Conservation (phyloP, 139 green algal genomes). For the Picochlorum sp. region DNA sequence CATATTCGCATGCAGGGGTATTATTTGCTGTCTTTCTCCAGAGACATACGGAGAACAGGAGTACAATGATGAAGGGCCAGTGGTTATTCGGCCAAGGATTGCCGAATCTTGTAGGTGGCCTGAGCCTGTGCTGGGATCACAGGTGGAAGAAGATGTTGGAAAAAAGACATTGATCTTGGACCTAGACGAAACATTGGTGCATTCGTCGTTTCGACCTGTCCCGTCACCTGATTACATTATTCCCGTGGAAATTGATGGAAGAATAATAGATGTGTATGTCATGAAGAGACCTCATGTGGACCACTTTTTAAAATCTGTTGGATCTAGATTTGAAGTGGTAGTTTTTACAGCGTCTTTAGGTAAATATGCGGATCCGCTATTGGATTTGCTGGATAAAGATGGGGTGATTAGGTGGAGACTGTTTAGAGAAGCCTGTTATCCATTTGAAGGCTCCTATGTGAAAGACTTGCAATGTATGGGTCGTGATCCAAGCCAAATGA, state of each 20-base stretch:
- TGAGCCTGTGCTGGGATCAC: conserved; percentile 28
- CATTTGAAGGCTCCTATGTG: conserved; percentile 83
- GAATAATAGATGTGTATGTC: conserved; percentile 85
- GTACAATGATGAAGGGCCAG: conserved; percentile 29
- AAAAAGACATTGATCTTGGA: conserved; percentile 87
- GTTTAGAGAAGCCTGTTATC: conserved; percentile 86
- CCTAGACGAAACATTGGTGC: conserved; percentile 96
- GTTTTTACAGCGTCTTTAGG: conserved; percentile 87
- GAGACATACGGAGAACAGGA: conserved; percentile 20
- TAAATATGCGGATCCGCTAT: conserved; percentile 84
- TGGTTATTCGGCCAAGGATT: conserved; percentile 19
- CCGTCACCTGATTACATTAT: conserved; percentile 84
- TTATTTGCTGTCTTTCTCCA: conserved; percentile 40
- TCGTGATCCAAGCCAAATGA: conserved; percentile 55
- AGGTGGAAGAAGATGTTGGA: conserved; percentile 29
- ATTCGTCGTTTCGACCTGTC: conserved; percentile 92
- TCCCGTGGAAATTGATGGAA: conserved; percentile 77
- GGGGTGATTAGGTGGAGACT: conserved; percentile 72
- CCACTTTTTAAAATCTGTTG: conserved; percentile 72
- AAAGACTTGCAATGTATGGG: conserved; percentile 83
- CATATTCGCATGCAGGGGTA: no score
- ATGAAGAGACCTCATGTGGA: conserved; percentile 90
- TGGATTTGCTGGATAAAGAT: conserved; percentile 80
- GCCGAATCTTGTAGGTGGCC: conserved; percentile 8
- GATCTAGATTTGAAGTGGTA: conserved; percentile 65